A percentile compares a stretch with the other conserved stretches of the same genome.
These are phyloP conservation scores for Gryganskiella cystojenkinii DNA, from an alignment of 192 early-diverging fungal species.

Conservation along the genomic window DNA sequence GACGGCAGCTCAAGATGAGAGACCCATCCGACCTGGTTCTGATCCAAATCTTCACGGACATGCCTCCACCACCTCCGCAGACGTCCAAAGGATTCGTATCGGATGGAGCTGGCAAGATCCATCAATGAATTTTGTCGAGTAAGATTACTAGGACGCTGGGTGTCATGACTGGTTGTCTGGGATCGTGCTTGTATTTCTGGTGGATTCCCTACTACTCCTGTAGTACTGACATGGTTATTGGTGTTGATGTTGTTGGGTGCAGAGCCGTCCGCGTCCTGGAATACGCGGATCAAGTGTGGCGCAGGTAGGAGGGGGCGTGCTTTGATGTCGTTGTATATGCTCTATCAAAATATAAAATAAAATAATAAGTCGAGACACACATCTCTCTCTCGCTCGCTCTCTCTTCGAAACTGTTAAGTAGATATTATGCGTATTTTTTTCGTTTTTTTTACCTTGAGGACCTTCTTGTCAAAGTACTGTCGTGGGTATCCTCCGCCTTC, in stretches of 20 bases:
- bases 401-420: too few relatives aligned
- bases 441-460: slow-evolving; percentile 24
- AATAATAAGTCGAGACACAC: too few relatives aligned
- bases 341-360: slow-evolving; percentile 10
- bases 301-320: slow-evolving; percentile 36
- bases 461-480: slow-evolving; percentile 43
- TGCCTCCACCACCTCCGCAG: slow-evolving; percentile 29
- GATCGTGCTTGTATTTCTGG: background rate
- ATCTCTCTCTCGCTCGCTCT: too few relatives aligned
- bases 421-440: background rate
- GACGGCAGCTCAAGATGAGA: background rate
- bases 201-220: background rate
- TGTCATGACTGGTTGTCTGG: background rate
- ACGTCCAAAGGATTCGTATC: slow-evolving; percentile 12
- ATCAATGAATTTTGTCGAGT: slow-evolving; percentile 16
- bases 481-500: slow-evolving; percentile 42
- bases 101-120: slow-evolving; percentile 12
- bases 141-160: background rate
- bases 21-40: background rate
- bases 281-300: slow-evolving; percentile 31
- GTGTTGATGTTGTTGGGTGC: background rate
- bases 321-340: slow-evolving; percentile 46
- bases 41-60: slow-evolving; percentile 16
- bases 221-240: too few relatives aligned
- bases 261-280: background rate